Evolutionary conservation across 202 grass and related monocot genomes (phyloP).

Genomic region (Panicum virgatum): DNA sequence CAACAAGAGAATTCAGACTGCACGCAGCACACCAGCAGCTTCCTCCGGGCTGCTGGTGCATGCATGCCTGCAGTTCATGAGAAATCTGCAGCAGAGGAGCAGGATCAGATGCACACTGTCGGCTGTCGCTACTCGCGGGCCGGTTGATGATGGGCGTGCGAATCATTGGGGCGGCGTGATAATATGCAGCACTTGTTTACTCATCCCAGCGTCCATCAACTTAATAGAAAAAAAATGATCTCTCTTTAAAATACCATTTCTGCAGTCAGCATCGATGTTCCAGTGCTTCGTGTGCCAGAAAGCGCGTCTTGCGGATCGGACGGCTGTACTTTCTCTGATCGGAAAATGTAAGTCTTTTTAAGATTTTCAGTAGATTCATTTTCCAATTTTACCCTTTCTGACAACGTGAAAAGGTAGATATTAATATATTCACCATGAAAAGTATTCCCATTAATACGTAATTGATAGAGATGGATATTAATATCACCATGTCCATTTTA

Average conservation of each 20-base stretch:
- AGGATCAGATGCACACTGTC: neutral
- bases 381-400: neutral
- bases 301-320: neutral
- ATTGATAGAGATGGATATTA: no score
- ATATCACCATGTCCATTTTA: no score
- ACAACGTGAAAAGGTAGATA: neutral
- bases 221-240: neutral
- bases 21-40: neutral
- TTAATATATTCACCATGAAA: neutral
- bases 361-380: neutral
- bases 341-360: neutral
- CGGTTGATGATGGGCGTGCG: neutral
- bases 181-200: neutral
- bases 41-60: neutral
- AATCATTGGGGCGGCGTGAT: slow-evolving; percentile 10
- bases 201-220: neutral
- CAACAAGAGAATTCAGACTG: neutral
- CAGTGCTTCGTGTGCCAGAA: neutral
- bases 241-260: neutral
- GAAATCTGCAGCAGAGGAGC: neutral
- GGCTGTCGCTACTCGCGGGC: neutral
- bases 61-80: neutral
- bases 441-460: no score
- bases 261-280: neutral
- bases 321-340: neutral